Evolutionary conservation across 148 eudicot species (phyloP).

Genomic region (Rheum nobile): DNA sequence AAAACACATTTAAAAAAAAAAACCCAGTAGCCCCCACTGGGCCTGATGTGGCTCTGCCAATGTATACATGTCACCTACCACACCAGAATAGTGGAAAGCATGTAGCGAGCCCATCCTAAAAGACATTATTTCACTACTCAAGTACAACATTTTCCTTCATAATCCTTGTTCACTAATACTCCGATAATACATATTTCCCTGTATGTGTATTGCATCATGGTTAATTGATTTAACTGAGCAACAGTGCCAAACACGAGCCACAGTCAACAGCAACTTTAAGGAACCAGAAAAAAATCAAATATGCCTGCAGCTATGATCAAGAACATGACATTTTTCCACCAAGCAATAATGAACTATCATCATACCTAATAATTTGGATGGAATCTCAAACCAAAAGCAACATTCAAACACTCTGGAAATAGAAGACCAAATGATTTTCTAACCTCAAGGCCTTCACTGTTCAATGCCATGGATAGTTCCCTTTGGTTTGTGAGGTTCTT

Average conservation of each 20-base stretch:
- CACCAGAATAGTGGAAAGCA: not conserved
- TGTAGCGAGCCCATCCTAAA: not conserved
- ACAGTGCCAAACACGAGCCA: not conserved
- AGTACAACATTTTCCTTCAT: not conserved
- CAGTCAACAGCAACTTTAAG: not conserved
- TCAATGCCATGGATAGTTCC: slow-evolving; percentile 82
- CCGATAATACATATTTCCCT: not conserved
- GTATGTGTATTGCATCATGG: not conserved
- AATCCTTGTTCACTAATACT: not conserved
- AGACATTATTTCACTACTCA: not conserved
- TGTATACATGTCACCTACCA: too few species aligned
- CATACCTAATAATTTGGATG: not conserved
- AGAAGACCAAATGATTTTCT: not conserved
- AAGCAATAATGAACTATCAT: not conserved
- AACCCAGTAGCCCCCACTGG: too few species aligned
- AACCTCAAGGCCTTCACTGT: slow-evolving; percentile 99
- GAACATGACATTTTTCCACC: not conserved
- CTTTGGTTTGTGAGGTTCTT: slow-evolving; percentile 65
- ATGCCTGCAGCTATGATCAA: not conserved
- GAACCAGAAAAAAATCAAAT: not conserved
- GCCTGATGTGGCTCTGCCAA: too few species aligned
- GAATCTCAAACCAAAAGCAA: not conserved
- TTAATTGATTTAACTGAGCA: not conserved
- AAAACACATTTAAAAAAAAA: too few species aligned
- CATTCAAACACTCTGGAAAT: not conserved